A percentile compares a stretch with the other conserved stretches of the same genome.
Evolutionary conservation across 2,329 filamentous ascomycete genomes (phyloP).

Genomic region (Dothidotthia symphoricarpi): DNA sequence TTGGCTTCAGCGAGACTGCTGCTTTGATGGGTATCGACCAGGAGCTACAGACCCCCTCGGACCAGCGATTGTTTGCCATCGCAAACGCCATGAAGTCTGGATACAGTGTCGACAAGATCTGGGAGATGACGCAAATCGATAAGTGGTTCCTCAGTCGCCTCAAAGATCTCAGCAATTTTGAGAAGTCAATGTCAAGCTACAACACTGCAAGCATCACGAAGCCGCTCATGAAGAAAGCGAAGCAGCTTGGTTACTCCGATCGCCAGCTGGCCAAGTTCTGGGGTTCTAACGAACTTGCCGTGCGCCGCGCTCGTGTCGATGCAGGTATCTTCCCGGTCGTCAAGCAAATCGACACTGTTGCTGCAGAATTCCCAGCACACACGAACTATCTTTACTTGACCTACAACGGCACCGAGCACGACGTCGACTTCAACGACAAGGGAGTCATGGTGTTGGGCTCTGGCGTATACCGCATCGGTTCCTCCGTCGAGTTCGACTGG

Average conservation of each 20-base stretch:
- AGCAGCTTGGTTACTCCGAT: slow-evolving; percentile 92
- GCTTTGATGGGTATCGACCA: slow-evolving; percentile 91
- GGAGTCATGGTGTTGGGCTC: slow-evolving; percentile 96
- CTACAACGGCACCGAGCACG: slow-evolving; percentile 86
- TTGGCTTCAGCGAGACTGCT: slow-evolving; percentile 86
- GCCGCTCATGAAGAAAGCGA: slow-evolving; percentile 74
- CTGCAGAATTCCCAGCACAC: slow-evolving; percentile 88
- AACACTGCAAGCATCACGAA: slow-evolving; percentile 64
- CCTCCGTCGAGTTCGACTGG: slow-evolving; percentile 98
- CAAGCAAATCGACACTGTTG: slow-evolving; percentile 98
- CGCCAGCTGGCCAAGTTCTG: slow-evolving; percentile 91
- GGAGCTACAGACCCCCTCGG: slow-evolving; percentile 94
- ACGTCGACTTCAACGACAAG: slow-evolving; percentile 80
- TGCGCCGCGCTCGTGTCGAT: slow-evolving; percentile 81
- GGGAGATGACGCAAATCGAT: slow-evolving; percentile 97
- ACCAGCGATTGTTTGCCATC: slow-evolving; percentile 95
- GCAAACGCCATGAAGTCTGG: slow-evolving; percentile 95
- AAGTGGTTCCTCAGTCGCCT: slow-evolving; percentile 96
- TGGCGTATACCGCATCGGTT: slow-evolving; percentile 95
- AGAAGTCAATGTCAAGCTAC: slow-evolving; percentile 71
- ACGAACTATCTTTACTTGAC: slow-evolving; percentile 98
- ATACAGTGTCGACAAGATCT: slow-evolving; percentile 94
- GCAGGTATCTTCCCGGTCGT: slow-evolving; percentile 83
- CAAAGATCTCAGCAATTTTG: slow-evolving; percentile 86
- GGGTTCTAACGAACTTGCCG: slow-evolving; percentile 89